Evolutionary conservation across 2,329 filamentous ascomycete genomes (phyloP), one percentile per base, ranked within the genome.

Genomic region (Orbilia ellipsospora): DNA sequence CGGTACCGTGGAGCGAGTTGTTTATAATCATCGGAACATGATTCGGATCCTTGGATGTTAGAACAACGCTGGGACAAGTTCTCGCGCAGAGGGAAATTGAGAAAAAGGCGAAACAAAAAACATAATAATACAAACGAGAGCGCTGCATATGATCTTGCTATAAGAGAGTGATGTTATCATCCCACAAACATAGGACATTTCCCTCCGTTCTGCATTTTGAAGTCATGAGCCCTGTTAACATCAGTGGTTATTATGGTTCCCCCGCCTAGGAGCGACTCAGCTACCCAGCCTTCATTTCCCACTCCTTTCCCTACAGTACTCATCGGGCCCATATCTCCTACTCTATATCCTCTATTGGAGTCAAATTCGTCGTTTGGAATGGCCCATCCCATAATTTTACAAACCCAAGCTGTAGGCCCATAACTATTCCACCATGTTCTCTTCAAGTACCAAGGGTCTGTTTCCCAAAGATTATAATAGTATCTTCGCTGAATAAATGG

Each of bases 391-490:
- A 84, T 78, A 3, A 83, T 56, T 79, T 85, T 82, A 28, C 83
- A 84, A 10, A 87, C 69, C 84, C 85, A 85, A 0, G 85, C 88
- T 73, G 81, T 81, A 0, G 85, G 89, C 1, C 87, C 88, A 88
- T 87, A 92, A 72, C 87, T 87, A 79, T 85, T 88, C 87, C 85
- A 88, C 48, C 87, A 81, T 0, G 86, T 90, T 28, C 85, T 85
- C 74, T 86, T 84, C 23, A 87, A 84, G 81, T 92, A 92, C 82
- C 87, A 91, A 1, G 90, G 90, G 55, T 88, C 86, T 10, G 87
- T 86, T 26, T 89, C 85, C 82, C 88, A 91, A 44, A 83, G 78
- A 0, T 83, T 80, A 79, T 82, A 80, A 63, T 85, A 84, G 77
- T 88, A 85, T 2, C 86, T 85, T 0, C 87, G 56, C 23, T 77